Base-by-base conservation (phyloP, 208 protist genomes). In the Wallacemonas sp. region DNA sequence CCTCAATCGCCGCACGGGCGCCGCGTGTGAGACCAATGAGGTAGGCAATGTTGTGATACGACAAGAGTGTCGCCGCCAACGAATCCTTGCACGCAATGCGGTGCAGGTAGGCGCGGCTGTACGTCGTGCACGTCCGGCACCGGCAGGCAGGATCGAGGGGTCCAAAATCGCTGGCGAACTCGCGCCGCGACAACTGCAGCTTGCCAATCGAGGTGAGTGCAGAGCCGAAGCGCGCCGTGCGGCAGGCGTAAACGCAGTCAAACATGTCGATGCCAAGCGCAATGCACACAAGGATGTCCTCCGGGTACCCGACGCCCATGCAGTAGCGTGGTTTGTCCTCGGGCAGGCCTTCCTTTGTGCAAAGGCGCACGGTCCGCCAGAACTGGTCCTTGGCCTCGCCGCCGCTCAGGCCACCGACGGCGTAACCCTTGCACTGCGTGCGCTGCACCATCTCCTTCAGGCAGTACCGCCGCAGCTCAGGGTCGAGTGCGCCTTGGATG, bases 241-340 rank as follows among this genome's bases (percentile, higher is more conserved):
- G 73, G 50, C 97, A 98, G 4, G 99, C 97, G 65, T 97, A 99
- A n/a, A 99, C 99, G 79, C 99, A 99, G 76, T 99, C 99, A 64
- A 99, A 99, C 98, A 99, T 99, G 77, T 99, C 99, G 13, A 99
- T 98, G 22, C 99, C 99, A 12, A 99, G 81, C 1, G 95, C 95
- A 10, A 95, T 92, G 72, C 98, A 99, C 17, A 99, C 97, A 0
- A 99, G 89, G 29, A 99, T 93, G 81, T 99, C 99, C 26, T 98
- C 81, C 15, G 99, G 95, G 67, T 99, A 99, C 5, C 95, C 93
- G 6, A 99, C 98, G 50, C 99, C 99, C 99, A 99, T 99, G 45
- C 94, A 94, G 76, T 99, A 99, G 12, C 98, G 73, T 15, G 99
- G 99, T 70, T 95, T 97, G 65, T 96, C 84, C 19, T 85, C 62